Conservation (phyloP, 371 early-diverging fungal species). For the Actinomucor elegans region DNA sequence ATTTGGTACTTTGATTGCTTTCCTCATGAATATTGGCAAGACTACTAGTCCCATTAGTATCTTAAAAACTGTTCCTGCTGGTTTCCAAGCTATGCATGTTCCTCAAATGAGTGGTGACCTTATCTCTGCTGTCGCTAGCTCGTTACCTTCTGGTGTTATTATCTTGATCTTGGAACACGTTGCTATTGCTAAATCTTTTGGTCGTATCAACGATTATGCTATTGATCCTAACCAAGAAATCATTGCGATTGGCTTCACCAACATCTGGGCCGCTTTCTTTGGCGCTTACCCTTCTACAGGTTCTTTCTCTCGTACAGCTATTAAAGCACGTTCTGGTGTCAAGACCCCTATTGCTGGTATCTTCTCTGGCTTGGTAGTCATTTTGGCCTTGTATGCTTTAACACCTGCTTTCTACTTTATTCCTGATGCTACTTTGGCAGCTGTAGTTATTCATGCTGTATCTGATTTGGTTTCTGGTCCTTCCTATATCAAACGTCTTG, state of each 20-base stretch:
- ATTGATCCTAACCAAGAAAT: constrained; percentile 82
- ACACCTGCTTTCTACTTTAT: constrained; percentile 87
- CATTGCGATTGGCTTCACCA: constrained; percentile 83
- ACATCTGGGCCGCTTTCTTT: constrained; percentile 81
- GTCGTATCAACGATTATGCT: constrained; percentile 66
- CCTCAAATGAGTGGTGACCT: constrained; percentile 45
- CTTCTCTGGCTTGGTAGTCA: constrained; percentile 73
- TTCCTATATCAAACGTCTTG: constrained; percentile 33
- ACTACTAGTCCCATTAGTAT: constrained; percentile 54
- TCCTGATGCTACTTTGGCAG: constrained; percentile 76
- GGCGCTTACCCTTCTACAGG: constrained; percentile 59
- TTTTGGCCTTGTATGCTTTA: constrained; percentile 77
- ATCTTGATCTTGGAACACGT: constrained; percentile 84
- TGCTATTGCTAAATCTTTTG: constrained; percentile 81
- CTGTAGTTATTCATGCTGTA: constrained; percentile 80
- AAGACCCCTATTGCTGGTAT: constrained; percentile 82
- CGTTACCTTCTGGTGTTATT: constrained; percentile 66
- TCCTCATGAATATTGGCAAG: constrained; percentile 43
- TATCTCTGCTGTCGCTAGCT: constrained; percentile 45
- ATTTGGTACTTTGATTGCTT: constrained; percentile 47
- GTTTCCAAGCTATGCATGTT: constrained; percentile 62
- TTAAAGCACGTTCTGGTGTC: constrained; percentile 81
- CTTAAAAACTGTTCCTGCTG: constrained; percentile 70
- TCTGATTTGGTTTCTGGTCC: constrained; percentile 56
- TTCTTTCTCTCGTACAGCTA: constrained; percentile 61